phyloP scores from a whole-genome alignment of 1,284 basidiomycete genomes.

The Fomes fomentarius region DNA sequence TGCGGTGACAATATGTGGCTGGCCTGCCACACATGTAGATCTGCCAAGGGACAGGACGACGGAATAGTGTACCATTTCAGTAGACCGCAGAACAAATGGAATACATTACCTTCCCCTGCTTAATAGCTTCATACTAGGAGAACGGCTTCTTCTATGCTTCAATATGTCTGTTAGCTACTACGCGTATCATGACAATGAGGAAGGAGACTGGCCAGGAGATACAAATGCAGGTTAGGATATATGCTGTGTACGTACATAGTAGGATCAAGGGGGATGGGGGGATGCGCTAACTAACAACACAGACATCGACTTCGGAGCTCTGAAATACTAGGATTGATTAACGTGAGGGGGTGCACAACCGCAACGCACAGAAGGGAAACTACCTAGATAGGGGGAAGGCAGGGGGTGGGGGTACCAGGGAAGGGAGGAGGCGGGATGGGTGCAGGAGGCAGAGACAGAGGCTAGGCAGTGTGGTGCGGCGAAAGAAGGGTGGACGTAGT shows the following conservation, averaged over 20 bases:
- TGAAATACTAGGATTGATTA: conserved; percentile 9
- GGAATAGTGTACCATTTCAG: too few relatives aligned
- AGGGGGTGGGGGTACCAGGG: too few relatives aligned
- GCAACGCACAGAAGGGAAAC: background rate
- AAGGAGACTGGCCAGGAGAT: conserved; percentile 23
- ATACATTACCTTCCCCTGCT: too few relatives aligned
- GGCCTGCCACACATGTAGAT: too few relatives aligned
- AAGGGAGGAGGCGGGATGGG: too few relatives aligned
- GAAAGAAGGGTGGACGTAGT: conserved; percentile 6
- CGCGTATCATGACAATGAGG: conserved; percentile 29
- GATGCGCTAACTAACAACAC: conserved; percentile 19
- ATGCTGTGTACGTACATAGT: conserved; percentile 27
- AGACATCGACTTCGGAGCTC: conserved; percentile 9
- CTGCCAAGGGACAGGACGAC: too few relatives aligned
- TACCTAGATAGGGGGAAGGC: background rate
- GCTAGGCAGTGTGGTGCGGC: too few relatives aligned
- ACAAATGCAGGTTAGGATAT: conserved; percentile 34
- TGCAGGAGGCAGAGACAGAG: too few relatives aligned
- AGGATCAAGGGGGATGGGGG: conserved; percentile 16
- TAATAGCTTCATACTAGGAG: too few relatives aligned
- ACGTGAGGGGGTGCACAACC: conserved; percentile 4
- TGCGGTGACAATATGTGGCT: too few relatives aligned
- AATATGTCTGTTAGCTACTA: conserved; percentile 31
- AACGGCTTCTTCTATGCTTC: conserved; percentile 21
- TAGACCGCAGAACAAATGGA: too few relatives aligned